These are phyloP conservation scores for Diplotaxis tenuifolia DNA, from an alignment of 345 rosid genomes.

Conservation along the genomic window DNA sequence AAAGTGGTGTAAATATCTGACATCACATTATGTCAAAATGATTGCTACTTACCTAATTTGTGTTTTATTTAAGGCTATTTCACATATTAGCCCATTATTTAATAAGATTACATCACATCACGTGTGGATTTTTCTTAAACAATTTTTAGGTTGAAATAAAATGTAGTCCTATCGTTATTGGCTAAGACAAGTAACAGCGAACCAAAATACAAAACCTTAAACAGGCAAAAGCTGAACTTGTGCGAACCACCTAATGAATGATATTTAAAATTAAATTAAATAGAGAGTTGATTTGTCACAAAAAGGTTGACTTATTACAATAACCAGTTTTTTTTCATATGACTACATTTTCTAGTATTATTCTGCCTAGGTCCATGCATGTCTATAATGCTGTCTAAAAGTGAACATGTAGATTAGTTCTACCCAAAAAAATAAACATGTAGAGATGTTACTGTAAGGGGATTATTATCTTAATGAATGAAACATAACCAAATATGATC, in stretches of 20 bases:
- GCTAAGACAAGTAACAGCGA: conserved; percentile 22
- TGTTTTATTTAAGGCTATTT: too few species aligned
- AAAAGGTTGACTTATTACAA: too few species aligned
- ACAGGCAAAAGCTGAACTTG: conserved; percentile 17
- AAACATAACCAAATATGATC: background rate
- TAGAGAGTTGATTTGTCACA: background rate
- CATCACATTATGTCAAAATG: too few species aligned
- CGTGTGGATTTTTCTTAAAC: conserved; percentile 13
- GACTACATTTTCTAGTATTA: too few species aligned
- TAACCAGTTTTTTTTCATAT: too few species aligned
- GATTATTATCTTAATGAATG: background rate
- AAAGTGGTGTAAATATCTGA: too few species aligned
- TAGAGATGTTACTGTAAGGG: background rate
- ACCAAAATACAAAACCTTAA: conserved; percentile 17
- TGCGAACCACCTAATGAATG: conserved; percentile 12
- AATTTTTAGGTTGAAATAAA: background rate
- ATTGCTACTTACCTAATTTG: too few species aligned
- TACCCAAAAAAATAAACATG: background rate
- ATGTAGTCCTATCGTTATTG: conserved; percentile 11
- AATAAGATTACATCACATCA: conserved; percentile 20
- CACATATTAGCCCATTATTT: too few species aligned
- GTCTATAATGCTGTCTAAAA: background rate
- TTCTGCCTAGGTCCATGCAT: background rate
- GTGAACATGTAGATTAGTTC: background rate
- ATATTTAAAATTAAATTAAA: background rate